Percentiles rank a stretch among this genome's conserved stretches.
phyloP scores from a whole-genome alignment of 768 basidiomycete species.

The Suillus discolor region DNA sequence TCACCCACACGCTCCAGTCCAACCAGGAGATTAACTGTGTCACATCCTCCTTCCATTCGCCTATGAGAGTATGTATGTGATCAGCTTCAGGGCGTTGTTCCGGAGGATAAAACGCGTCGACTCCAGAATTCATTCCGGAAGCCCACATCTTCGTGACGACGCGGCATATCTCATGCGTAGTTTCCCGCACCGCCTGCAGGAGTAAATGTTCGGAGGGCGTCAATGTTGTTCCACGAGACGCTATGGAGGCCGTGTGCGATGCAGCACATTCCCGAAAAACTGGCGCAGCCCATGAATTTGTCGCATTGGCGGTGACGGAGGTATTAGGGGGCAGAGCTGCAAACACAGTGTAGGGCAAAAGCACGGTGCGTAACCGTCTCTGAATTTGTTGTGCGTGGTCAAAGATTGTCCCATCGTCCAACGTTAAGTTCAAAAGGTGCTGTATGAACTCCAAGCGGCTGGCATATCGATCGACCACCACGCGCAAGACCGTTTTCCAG shows the following conservation, averaged over 20 bases:
- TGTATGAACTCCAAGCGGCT: conserved; percentile 43
- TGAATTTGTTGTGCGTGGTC: conserved; percentile 12
- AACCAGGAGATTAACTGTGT: conserved; percentile 20
- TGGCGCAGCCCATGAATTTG: conserved; percentile 15
- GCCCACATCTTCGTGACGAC: conserved; percentile 23
- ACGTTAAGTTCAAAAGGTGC: conserved; percentile 33
- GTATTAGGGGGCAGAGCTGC: conserved; percentile 1
- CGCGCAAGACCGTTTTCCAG: conserved; percentile 41
- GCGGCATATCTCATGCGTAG: conserved; percentile 21
- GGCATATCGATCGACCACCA: conserved; percentile 44
- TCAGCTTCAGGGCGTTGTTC: conserved; percentile 3
- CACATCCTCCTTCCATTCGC: conserved; percentile 15
- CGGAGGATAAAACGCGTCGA: conserved; percentile 5
- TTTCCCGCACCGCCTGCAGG: conserved; percentile 15
- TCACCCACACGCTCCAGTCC: conserved; percentile 26
- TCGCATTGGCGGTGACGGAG: neutral
- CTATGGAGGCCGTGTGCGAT: conserved; percentile 12
- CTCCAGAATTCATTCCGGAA: conserved; percentile 14
- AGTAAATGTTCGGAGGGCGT: conserved; percentile 17
- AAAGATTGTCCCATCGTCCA: conserved; percentile 13
- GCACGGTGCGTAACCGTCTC: conserved; percentile 23
- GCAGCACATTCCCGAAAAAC: conserved; percentile 15
- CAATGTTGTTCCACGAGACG: neutral
- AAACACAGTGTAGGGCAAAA: conserved; percentile 14
- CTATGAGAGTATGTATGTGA: conserved; percentile 5